These are phyloP conservation scores for Tirmania nivea DNA, from an alignment of 495 filamentous ascomycete species.

Conservation along the genomic window DNA sequence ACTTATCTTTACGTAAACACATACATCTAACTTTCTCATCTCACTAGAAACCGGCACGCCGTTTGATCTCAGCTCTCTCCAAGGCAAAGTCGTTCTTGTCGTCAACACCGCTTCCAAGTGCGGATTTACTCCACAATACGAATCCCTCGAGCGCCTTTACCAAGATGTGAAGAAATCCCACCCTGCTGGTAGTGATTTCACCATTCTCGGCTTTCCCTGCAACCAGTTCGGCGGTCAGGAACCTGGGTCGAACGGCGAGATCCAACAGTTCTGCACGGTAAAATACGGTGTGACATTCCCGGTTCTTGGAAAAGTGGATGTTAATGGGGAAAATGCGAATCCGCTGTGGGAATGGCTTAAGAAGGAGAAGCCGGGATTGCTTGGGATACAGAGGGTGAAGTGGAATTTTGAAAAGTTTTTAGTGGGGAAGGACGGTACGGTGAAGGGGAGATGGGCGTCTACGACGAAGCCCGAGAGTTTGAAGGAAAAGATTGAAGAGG, in stretches of 20 bases:
- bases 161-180: slow-evolving; percentile 31
- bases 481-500: slow-evolving; percentile 50
- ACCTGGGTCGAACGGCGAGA: slow-evolving; percentile 70
- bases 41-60: slow-evolving; percentile 36
- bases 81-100: slow-evolving; percentile 80
- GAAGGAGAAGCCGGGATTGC: slow-evolving; percentile 52
- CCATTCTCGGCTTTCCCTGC: slow-evolving; percentile 88
- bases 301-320: slow-evolving; percentile 72
- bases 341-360: slow-evolving; percentile 83
- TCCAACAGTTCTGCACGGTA: slow-evolving; percentile 36
- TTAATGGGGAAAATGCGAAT: slow-evolving; percentile 65
- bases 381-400: slow-evolving; percentile 60
- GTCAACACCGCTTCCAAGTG: slow-evolving; percentile 99
- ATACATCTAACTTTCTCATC: slow-evolving; percentile 1
- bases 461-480: slow-evolving; percentile 65
- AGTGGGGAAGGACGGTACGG: slow-evolving; percentile 62
- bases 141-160: slow-evolving; percentile 76
- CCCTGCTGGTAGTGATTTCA: slow-evolving; percentile 43
- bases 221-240: slow-evolving; percentile 93
- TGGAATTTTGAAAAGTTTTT: slow-evolving; percentile 73
- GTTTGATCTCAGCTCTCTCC: slow-evolving; percentile 43
- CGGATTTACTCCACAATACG: slow-evolving; percentile 95
- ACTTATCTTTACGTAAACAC: neutral
- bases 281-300: slow-evolving; percentile 96
- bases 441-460: slow-evolving; percentile 62